phyloP scores from a whole-genome alignment of 129 eudicot species.

The Saposhnikovia divaricata region DNA sequence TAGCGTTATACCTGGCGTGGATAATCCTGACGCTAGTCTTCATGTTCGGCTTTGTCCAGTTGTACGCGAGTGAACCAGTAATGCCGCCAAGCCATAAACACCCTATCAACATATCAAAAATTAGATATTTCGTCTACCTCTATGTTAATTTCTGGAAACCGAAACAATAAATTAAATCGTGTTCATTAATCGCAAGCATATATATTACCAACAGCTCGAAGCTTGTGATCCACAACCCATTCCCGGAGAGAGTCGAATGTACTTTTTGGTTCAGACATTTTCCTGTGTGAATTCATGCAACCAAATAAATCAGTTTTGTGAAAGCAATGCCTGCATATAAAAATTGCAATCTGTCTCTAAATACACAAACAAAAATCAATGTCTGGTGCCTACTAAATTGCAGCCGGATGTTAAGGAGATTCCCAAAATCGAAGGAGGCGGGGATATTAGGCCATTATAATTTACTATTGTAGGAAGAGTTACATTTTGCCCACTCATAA shows the following conservation, averaged over 20 bases:
- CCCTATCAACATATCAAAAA: conserved; percentile 16
- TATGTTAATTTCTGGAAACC: background rate
- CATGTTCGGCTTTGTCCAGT: conserved; percentile 61
- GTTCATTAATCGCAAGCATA: background rate
- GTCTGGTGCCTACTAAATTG: background rate
- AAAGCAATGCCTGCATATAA: background rate
- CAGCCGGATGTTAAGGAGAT: background rate
- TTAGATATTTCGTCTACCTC: background rate
- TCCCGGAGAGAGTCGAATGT: background rate
- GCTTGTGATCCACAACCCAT: conserved; percentile 13
- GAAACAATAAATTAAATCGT: background rate
- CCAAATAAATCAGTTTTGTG: background rate
- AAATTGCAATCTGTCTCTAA: background rate
- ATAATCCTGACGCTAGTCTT: conserved; percentile 64
- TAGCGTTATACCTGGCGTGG: conserved; percentile 45
- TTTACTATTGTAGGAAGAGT: background rate
- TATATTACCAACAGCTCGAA: conserved; percentile 12
- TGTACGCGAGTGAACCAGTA: conserved; percentile 55
- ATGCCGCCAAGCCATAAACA: conserved; percentile 53
- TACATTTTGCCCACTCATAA: background rate
- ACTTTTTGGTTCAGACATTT: conserved; percentile 8
- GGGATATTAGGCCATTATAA: background rate
- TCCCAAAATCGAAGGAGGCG: background rate
- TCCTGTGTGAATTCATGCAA: background rate
- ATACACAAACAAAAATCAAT: background rate